Percentiles rank a stretch among this genome's conserved stretches.
Conservation (phyloP, 2,329 filamentous ascomycete species). For the Leptographium wingfieldii region DNA sequence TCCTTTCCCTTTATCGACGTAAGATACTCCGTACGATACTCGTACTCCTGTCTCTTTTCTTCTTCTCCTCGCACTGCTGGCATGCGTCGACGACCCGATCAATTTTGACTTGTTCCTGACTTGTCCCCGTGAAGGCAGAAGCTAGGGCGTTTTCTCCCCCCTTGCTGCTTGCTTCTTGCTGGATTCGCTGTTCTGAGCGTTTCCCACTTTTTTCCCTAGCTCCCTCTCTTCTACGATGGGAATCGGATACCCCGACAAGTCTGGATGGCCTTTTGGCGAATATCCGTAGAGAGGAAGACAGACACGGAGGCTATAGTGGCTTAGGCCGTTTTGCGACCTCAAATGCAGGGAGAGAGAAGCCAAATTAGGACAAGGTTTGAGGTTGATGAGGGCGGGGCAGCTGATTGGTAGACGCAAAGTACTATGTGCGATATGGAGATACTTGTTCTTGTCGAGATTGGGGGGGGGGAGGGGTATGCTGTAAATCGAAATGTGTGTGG, state of each 20-base stretch:
- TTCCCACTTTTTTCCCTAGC: not conserved
- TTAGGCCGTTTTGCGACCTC: not conserved
- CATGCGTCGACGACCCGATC: not conserved
- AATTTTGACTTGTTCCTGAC: not conserved
- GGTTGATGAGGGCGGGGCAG: constrained; percentile 7
- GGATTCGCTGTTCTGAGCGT: not conserved
- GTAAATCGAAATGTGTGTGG: not conserved
- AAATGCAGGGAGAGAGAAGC: constrained; percentile 8
- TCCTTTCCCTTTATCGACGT: not conserved
- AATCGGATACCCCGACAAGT: not conserved
- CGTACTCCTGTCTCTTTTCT: not conserved
- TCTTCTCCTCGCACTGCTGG: not conserved
- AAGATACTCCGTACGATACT: too few species aligned
- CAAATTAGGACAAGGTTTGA: constrained; percentile 4
- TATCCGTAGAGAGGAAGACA: not conserved
- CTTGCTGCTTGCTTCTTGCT: not conserved
- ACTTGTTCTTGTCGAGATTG: not conserved
- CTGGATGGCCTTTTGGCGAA: not conserved
- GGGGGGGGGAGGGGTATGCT: not conserved
- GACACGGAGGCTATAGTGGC: not conserved
- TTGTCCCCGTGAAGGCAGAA: not conserved
- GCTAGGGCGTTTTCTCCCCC: not conserved
- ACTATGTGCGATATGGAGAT: not conserved
- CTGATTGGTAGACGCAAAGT: constrained; percentile 4
- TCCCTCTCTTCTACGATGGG: not conserved